phyloP scores from a whole-genome alignment of 148 eudicot genomes.

The Persicaria tinctoria region DNA sequence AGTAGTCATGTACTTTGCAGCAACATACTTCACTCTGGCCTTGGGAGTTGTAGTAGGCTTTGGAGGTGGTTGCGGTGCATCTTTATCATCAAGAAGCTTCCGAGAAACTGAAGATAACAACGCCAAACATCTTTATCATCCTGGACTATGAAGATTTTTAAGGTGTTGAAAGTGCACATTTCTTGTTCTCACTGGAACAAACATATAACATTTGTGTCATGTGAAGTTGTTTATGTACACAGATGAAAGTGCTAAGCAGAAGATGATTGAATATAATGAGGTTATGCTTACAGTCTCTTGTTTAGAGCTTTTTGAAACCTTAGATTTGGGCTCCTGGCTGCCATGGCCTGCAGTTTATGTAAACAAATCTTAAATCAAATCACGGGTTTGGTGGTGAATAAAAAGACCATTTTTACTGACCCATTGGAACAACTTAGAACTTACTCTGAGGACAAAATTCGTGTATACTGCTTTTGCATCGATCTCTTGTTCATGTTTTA shows the following conservation, averaged over 20 bases:
- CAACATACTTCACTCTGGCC: conserved; percentile 55
- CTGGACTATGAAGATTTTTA: conserved; percentile 69
- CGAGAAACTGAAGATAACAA: conserved; percentile 49
- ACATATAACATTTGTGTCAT: background rate
- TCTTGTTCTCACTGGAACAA: conserved; percentile 31
- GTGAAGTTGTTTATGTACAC: background rate
- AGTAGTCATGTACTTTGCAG: conserved; percentile 90
- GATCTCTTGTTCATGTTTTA: conserved; percentile 75
- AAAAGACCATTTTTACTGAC: background rate
- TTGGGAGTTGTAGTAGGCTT: conserved; percentile 45
- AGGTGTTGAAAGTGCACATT: conserved; percentile 79
- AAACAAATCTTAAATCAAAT: background rate
- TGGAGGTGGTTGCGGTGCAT: conserved; percentile 18
- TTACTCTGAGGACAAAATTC: conserved; percentile 75
- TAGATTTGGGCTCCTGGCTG: conserved; percentile 88
- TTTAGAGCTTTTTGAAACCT: conserved; percentile 46
- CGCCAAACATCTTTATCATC: conserved; percentile 47
- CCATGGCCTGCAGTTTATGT: conserved; percentile 59
- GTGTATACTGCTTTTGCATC: conserved; percentile 64
- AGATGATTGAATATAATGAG: background rate
- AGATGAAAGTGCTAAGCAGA: background rate
- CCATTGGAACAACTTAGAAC: background rate
- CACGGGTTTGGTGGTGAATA: background rate
- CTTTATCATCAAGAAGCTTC: conserved; percentile 28
- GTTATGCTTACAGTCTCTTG: conserved; percentile 23